A percentile compares a stretch with the other conserved stretches of the same genome.
phyloP scores from a whole-genome alignment of 192 early-diverging fungal species.

The Radiomyces spectabilis region DNA sequence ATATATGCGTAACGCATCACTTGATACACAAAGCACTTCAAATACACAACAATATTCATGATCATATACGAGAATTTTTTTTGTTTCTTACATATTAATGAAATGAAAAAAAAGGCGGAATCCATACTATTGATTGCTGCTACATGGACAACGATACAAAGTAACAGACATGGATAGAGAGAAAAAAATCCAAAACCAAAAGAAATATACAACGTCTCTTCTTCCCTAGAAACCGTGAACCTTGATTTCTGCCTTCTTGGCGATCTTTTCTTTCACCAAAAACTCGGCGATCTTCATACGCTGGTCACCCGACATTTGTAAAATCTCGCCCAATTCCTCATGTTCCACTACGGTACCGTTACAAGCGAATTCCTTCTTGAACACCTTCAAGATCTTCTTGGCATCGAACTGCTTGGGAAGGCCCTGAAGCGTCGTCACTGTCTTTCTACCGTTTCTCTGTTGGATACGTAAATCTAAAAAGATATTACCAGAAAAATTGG shows the following conservation, averaged over 20 bases:
- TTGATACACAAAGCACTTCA: no score
- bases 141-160: no score
- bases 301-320: slow-evolving; percentile 96
- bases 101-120: no score
- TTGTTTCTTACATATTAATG: no score
- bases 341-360: slow-evolving; percentile 92
- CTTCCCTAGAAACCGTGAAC: slow-evolving; percentile 95
- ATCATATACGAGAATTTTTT: no score
- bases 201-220: no score
- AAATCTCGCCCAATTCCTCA: slow-evolving; percentile 84
- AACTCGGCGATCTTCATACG: slow-evolving; percentile 76
- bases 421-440: slow-evolving; percentile 91
- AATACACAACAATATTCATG: no score
- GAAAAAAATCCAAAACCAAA: no score
- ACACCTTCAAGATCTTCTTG: slow-evolving; percentile 89
- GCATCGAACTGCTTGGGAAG: slow-evolving; percentile 78
- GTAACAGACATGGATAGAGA: no score
- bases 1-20: no score
- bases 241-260: slow-evolving; percentile 82
- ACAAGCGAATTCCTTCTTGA: slow-evolving; percentile 97
- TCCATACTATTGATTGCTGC: no score
- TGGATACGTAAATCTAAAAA: slow-evolving; percentile 92
- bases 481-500: neutral
- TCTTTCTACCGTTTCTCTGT: slow-evolving; percentile 95
- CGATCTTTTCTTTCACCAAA: slow-evolving; percentile 70